Evolutionary conservation across 805 yeast genomes (phyloP).

Genomic region (Yarrowia sp.): DNA sequence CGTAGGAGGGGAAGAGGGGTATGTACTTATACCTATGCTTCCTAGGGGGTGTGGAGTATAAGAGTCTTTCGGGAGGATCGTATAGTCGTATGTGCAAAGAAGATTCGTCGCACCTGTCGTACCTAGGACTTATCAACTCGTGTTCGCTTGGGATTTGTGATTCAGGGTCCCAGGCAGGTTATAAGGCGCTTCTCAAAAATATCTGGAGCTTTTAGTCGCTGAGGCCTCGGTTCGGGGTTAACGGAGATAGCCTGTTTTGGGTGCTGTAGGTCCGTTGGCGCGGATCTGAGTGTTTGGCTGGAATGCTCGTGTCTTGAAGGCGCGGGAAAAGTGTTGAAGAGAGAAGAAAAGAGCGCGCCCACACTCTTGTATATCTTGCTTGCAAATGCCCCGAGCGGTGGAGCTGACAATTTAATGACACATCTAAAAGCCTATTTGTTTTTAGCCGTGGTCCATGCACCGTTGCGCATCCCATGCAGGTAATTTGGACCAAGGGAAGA

Average conservation of each 20-base stretch:
- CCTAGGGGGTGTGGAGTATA: no score
- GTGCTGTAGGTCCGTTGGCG: neutral
- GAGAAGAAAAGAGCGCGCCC: neutral
- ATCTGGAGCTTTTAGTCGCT: no score
- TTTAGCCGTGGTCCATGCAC: slow-evolving; percentile 27
- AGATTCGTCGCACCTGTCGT: no score
- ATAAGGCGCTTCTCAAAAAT: neutral
- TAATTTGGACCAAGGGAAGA: neutral
- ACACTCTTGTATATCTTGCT: slow-evolving; percentile 1
- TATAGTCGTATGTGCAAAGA: no score
- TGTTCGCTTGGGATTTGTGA: no score
- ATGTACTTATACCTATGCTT: no score
- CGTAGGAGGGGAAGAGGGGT: no score
- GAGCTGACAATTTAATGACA: slow-evolving; percentile 26
- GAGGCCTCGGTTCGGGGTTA: slow-evolving; percentile 32
- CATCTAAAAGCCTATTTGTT: slow-evolving; percentile 1
- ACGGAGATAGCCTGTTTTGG: neutral
- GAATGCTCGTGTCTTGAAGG: no score
- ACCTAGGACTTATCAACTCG: no score
- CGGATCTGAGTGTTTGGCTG: neutral
- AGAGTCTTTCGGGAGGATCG: no score
- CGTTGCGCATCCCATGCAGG: neutral
- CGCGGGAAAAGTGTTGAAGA: no score
- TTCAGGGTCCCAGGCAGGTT: neutral
- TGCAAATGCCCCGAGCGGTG: slow-evolving; percentile 26